A percentile compares a stretch with the other conserved stretches of the same genome.
Conservation (phyloP, 2,329 filamentous ascomycete genomes). For the Calonectria hongkongensis region DNA sequence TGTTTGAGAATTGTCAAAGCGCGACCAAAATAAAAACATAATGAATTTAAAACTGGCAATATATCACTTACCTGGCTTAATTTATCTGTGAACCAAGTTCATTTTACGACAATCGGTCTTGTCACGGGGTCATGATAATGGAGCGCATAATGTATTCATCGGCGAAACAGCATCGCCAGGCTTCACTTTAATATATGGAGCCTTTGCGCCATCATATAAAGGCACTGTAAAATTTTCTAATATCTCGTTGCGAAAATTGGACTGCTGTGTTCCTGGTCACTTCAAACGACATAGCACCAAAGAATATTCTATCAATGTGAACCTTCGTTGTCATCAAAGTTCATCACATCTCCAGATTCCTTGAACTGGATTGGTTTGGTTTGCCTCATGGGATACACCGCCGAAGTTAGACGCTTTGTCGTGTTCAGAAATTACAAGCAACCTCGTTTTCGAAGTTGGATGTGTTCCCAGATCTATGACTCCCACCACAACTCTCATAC, state of each 20-base stretch:
- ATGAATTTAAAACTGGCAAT: not conserved
- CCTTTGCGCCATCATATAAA: not conserved
- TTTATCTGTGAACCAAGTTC: not conserved
- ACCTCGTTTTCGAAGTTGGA: no score
- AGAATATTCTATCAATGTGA: not conserved
- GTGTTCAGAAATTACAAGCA: no score
- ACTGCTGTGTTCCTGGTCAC: not conserved
- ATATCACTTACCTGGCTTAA: not conserved
- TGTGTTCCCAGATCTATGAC: no score
- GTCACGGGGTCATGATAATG: not conserved
- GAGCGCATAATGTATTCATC: not conserved
- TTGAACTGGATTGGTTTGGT: no score
- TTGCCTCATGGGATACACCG: no score
- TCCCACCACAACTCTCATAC: no score
- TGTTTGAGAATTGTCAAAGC: not conserved
- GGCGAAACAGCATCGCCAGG: not conserved
- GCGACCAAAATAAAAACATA: not conserved
- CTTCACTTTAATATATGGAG: not conserved
- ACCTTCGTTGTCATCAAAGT: not conserved
- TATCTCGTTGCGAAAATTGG: not conserved
- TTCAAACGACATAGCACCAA: not conserved
- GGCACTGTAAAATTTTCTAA: not conserved
- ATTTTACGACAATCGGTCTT: not conserved
- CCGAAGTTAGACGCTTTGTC: no score
- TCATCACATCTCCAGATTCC: not conserved